Evolutionary conservation across 306 rosid genomes (phyloP).

Genomic region (Abrus precatorius): DNA sequence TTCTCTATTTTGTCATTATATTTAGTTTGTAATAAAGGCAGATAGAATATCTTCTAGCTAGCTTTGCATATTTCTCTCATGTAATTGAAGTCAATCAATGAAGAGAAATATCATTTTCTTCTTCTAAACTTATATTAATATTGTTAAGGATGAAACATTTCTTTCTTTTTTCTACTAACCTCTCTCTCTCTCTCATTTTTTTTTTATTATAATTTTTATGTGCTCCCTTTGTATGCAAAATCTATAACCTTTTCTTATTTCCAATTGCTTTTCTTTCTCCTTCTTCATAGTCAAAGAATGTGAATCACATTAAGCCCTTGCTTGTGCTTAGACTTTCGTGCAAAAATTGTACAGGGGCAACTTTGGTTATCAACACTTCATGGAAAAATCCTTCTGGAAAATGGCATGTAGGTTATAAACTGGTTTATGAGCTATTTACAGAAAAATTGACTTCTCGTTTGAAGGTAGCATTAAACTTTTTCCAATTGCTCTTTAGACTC

Average conservation of each 20-base stretch:
- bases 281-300: constrained; percentile 30
- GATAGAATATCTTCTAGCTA: no score
- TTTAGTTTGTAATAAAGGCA: no score
- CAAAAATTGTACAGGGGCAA: constrained; percentile 66
- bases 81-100: no score
- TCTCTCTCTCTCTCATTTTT: not conserved
- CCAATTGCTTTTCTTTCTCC: constrained; percentile 24
- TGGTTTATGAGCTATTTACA: constrained; percentile 86
- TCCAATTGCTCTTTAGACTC: constrained; percentile 28
- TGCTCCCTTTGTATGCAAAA: constrained; percentile 20
- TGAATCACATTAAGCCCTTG: constrained; percentile 39
- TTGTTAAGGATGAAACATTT: constrained; percentile 6
- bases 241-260: constrained; percentile 38
- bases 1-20: no score
- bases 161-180: constrained; percentile 20
- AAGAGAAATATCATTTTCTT: no score
- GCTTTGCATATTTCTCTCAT: no score
- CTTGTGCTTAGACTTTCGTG: constrained; percentile 45
- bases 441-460: constrained; percentile 76
- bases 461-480: constrained; percentile 68
- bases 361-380: constrained; percentile 74
- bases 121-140: not conserved
- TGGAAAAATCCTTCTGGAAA: constrained; percentile 97
- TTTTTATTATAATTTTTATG: not conserved
- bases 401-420: constrained; percentile 95